Conservation (phyloP, 2,329 filamentous ascomycete species). For the Calonectria multiphialidica region DNA sequence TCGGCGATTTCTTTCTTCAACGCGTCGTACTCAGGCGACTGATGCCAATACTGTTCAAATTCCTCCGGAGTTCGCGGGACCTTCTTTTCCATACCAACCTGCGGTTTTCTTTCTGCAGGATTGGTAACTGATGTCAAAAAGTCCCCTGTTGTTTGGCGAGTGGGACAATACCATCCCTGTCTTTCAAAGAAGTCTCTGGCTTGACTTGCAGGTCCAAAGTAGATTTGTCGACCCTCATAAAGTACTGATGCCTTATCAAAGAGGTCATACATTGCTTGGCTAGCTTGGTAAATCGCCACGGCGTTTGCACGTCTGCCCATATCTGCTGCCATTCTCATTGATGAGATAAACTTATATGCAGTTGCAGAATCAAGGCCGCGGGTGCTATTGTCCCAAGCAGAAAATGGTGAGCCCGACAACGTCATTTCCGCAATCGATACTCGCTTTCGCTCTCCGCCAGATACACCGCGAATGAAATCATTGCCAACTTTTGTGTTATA, state of each 20-base stretch:
- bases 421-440: slow-evolving; percentile 86
- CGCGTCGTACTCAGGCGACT: slow-evolving; percentile 57
- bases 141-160: slow-evolving; percentile 76
- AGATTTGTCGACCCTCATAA: slow-evolving; percentile 84
- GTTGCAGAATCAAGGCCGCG: slow-evolving; percentile 80
- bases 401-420: slow-evolving; percentile 69
- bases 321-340: slow-evolving; percentile 74
- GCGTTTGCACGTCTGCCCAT: slow-evolving; percentile 71
- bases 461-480: slow-evolving; percentile 78
- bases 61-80: slow-evolving; percentile 79
- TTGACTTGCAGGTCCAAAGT: slow-evolving; percentile 72
- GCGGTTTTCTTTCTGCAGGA: slow-evolving; percentile 67
- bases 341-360: slow-evolving; percentile 79
- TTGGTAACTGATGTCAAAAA: slow-evolving; percentile 79
- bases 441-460: slow-evolving; percentile 80
- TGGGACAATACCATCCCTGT: slow-evolving; percentile 76
- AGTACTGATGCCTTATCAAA: slow-evolving; percentile 83
- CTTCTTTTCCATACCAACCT: slow-evolving; percentile 68
- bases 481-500: slow-evolving; percentile 81
- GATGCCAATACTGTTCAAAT: slow-evolving; percentile 66
- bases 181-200: slow-evolving; percentile 76
- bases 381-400: slow-evolving; percentile 79
- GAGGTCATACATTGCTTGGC: slow-evolving; percentile 75
- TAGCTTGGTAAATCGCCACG: slow-evolving; percentile 81
- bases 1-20: slow-evolving; percentile 62